Evolutionary conservation across 2,329 filamentous ascomycete species (phyloP).

Genomic region (Venturia aucupariae): DNA sequence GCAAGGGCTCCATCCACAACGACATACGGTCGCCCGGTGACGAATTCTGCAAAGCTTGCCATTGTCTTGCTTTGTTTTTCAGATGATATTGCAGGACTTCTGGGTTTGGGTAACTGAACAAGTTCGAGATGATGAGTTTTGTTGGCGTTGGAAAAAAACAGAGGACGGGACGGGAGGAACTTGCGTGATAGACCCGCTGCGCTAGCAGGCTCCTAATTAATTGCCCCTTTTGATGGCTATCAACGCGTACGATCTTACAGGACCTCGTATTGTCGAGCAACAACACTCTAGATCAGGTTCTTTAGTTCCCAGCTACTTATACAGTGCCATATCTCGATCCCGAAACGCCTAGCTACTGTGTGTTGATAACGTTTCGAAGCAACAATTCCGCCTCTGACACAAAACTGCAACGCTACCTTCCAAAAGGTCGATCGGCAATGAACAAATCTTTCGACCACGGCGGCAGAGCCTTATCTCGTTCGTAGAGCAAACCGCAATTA

Average conservation of each 20-base stretch:
- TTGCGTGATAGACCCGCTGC: background rate
- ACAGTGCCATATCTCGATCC: background rate
- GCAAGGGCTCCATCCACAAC: constrained; percentile 39
- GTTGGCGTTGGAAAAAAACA: background rate
- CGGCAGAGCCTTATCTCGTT: constrained; percentile 76
- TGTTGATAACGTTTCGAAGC: background rate
- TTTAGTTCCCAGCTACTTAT: background rate
- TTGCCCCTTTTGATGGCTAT: background rate
- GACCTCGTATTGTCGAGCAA: background rate
- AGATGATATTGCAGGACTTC: too few relatives aligned
- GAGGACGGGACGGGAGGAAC: background rate
- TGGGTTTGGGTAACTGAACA: background rate
- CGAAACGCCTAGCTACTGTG: constrained; percentile 5
- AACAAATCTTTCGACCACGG: constrained; percentile 60
- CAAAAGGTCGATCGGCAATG: background rate
- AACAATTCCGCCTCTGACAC: background rate
- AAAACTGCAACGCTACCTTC: background rate
- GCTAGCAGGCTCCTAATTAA: background rate
- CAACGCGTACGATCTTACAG: too few relatives aligned
- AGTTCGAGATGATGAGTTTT: background rate
- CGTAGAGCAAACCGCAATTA: constrained; percentile 84
- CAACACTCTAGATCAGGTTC: background rate
- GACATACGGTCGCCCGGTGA: background rate
- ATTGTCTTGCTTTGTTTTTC: background rate
- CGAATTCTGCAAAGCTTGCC: background rate